These are phyloP conservation scores for Pyrenochaeta sp. DNA, from an alignment of 2,329 filamentous ascomycete genomes.

Conservation along the genomic window DNA sequence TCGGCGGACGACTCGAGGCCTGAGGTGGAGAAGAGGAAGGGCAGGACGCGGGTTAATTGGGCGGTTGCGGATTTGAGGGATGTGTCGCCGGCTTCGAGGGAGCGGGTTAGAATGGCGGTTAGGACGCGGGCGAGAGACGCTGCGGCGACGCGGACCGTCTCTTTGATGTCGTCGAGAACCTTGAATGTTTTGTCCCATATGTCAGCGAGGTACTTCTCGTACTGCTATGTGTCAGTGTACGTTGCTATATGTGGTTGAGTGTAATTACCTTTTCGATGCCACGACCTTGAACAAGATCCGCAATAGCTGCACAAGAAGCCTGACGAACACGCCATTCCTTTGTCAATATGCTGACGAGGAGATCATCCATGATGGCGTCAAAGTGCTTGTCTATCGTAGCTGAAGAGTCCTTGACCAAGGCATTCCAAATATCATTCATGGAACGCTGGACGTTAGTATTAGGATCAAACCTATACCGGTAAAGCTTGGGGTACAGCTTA, in stretches of 20 bases:
- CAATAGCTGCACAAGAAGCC: conserved; percentile 88
- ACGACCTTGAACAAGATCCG: conserved; percentile 84
- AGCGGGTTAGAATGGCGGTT: conserved; percentile 83
- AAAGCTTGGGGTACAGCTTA: conserved; percentile 94
- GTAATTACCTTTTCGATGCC: conserved; percentile 57
- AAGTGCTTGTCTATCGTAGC: conserved; percentile 82
- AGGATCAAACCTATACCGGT: conserved; percentile 92
- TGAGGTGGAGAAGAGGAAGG: conserved; percentile 87
- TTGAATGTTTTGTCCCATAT: conserved; percentile 89
- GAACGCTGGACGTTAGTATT: conserved; percentile 91
- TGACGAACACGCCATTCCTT: conserved; percentile 94
- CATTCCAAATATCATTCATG: conserved; percentile 98
- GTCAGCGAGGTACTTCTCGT: conserved; percentile 82
- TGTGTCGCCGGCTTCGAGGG: conserved; percentile 79
- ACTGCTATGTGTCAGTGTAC: conserved; percentile 54
- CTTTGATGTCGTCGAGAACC: conserved; percentile 95
- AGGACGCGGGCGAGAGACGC: conserved; percentile 82
- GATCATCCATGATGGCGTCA: conserved; percentile 85
- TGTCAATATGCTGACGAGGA: conserved; percentile 84
- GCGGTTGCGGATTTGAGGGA: conserved; percentile 71
- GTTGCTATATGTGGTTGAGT: background rate
- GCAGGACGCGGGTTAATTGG: conserved; percentile 86
- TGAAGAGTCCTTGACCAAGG: conserved; percentile 87
- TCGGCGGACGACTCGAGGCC: conserved; percentile 88
- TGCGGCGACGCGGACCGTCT: conserved; percentile 82